These are phyloP conservation scores for Nicotiana undulata DNA, from an alignment of 257 asterid species.

Conservation along the genomic window DNA sequence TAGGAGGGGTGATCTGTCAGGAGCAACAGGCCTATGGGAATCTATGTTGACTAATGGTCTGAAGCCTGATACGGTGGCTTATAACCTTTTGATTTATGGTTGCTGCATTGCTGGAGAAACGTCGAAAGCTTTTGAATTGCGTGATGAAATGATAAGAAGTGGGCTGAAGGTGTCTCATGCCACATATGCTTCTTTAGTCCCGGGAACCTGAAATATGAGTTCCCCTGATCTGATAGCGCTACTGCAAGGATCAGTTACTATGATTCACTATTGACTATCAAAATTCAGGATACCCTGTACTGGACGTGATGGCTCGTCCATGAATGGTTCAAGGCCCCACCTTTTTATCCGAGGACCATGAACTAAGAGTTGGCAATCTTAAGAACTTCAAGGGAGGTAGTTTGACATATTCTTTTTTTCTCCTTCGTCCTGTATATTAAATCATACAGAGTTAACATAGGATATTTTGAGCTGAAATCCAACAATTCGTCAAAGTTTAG, in stretches of 20 bases:
- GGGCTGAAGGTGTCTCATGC: constrained; percentile 56
- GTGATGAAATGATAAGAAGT: constrained; percentile 49
- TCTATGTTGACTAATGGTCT: constrained; percentile 50
- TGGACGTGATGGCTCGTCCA: not conserved
- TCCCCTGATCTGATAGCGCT: not conserved
- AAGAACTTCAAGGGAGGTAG: not conserved
- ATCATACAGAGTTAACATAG: not conserved
- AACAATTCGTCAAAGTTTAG: not conserved
- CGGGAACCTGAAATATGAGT: not conserved
- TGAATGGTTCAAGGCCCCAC: not conserved
- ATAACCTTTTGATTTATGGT: constrained; percentile 53
- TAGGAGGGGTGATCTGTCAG: constrained; percentile 54
- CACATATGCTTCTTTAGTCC: constrained; percentile 6
- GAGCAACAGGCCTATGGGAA: constrained; percentile 62
- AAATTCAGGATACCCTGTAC: not conserved
- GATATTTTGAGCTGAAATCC: not conserved
- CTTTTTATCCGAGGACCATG: not conserved
- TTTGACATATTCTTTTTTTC: not conserved
- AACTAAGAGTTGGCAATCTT: not conserved
- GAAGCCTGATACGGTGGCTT: constrained; percentile 75
- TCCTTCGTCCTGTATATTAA: not conserved
- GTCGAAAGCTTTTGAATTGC: constrained; percentile 54
- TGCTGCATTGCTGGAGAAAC: constrained; percentile 61
- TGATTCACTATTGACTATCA: not conserved
- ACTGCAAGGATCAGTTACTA: not conserved